Evolutionary conservation across 2,329 filamentous ascomycete genomes (phyloP).

Genomic region (Rutstroemia sp.): DNA sequence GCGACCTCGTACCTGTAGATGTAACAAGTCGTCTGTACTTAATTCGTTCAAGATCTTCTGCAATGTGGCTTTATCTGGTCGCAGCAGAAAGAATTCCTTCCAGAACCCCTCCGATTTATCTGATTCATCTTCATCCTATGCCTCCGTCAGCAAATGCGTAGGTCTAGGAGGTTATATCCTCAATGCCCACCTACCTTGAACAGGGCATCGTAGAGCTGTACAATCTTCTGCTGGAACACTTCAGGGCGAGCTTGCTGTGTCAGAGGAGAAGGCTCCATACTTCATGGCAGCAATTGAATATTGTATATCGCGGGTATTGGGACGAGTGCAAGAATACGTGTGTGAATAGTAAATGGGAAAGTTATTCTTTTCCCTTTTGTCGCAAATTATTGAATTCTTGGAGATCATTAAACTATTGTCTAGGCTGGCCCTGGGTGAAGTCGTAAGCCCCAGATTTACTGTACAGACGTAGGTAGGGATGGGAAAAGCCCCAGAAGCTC

Average conservation of each 20-base stretch:
- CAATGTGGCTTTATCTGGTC: conserved; percentile 66
- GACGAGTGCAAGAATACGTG: neutral
- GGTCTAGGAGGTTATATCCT: neutral
- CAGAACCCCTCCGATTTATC: conserved; percentile 87
- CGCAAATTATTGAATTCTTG: neutral
- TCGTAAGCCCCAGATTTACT: neutral
- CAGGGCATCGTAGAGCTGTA: conserved; percentile 77
- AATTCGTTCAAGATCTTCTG: conserved; percentile 62
- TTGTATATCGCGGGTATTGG: neutral
- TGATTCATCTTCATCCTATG: conserved; percentile 54
- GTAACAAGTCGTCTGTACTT: conserved; percentile 66
- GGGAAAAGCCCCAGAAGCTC: no score
- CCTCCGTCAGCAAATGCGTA: conserved; percentile 15
- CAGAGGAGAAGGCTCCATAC: conserved; percentile 85
- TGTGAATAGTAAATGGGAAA: neutral
- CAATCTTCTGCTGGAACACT: conserved; percentile 89
- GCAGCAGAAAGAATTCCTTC: conserved; percentile 89
- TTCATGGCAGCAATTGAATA: conserved; percentile 23
- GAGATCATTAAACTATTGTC: neutral
- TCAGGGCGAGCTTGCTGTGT: conserved; percentile 88
- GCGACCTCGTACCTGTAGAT: conserved; percentile 50
- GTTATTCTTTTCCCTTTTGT: neutral
- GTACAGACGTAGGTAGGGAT: no score
- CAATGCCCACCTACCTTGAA: conserved; percentile 55
- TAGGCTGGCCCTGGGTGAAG: neutral